These are phyloP conservation scores for Clarkia xantiana DNA, from an alignment of 345 rosid genomes.

Conservation along the genomic window DNA sequence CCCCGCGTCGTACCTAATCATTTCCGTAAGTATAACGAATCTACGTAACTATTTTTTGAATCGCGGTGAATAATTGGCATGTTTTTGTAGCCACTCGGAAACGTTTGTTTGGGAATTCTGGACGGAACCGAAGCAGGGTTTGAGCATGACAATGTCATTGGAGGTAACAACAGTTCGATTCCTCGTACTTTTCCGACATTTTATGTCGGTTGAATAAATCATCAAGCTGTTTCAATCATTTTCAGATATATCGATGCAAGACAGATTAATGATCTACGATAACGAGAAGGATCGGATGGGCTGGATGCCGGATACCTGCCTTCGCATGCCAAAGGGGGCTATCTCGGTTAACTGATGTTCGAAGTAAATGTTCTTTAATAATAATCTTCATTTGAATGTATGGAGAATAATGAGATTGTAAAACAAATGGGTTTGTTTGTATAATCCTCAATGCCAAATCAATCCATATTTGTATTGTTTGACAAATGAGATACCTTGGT, in stretches of 20 bases:
- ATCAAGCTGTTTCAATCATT: neutral
- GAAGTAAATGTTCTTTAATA: too few species aligned
- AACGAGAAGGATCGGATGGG: conserved; percentile 75
- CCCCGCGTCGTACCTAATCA: conserved; percentile 65
- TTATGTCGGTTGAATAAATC: neutral
- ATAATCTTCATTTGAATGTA: too few species aligned
- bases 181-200: too few species aligned
- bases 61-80: neutral
- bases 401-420: too few species aligned
- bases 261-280: conserved; percentile 63
- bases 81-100: conserved; percentile 47
- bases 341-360: too few species aligned
- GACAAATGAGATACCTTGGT: too few species aligned
- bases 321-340: conserved; percentile 23
- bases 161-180: conserved; percentile 28
- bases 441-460: too few species aligned
- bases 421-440: too few species aligned
- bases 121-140: conserved; percentile 74
- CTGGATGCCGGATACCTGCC: conserved; percentile 48
- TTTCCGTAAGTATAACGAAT: conserved; percentile 40
- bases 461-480: too few species aligned
- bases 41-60: neutral
- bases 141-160: conserved; percentile 46
- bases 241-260: conserved; percentile 88
- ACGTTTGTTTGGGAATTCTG: conserved; percentile 78